Conservation (phyloP, 306 rosid genomes). For the Vigna hirtella region DNA sequence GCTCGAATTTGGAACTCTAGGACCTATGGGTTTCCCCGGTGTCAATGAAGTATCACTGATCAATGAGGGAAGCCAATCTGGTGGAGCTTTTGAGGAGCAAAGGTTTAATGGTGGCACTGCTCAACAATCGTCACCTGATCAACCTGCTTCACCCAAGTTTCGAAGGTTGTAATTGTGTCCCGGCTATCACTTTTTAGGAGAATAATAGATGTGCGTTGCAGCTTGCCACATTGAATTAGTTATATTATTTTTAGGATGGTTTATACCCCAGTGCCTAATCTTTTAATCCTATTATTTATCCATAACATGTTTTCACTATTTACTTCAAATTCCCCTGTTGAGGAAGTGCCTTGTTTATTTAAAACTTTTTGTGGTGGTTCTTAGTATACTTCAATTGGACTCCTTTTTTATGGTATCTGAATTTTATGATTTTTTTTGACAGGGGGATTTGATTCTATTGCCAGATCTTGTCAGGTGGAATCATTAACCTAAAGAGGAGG, state of each 20-base stretch:
- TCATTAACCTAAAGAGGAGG: slow-evolving; percentile 51
- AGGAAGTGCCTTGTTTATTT: neutral
- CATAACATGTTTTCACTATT: neutral
- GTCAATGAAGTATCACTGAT: slow-evolving; percentile 59
- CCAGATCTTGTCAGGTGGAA: slow-evolving; percentile 51
- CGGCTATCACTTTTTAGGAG: neutral
- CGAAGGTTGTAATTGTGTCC: slow-evolving; percentile 57
- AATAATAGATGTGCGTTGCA: slow-evolving; percentile 5
- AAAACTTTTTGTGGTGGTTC: neutral
- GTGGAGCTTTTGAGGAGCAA: slow-evolving; percentile 68
- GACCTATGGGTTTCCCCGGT: slow-evolving; percentile 64
- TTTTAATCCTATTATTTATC: neutral
- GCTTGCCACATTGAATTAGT: neutral
- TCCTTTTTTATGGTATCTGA: slow-evolving; percentile 44
- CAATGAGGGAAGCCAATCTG: slow-evolving; percentile 58
- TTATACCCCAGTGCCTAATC: neutral
- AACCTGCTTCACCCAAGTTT: slow-evolving; percentile 68
- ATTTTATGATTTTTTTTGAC: slow-evolving; percentile 39
- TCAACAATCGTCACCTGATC: slow-evolving; percentile 69
- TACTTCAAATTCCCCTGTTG: neutral
- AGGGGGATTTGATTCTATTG: slow-evolving; percentile 48
- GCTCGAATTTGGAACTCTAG: slow-evolving; percentile 79
- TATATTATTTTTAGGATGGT: slow-evolving; percentile 2
- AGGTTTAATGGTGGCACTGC: slow-evolving; percentile 61
- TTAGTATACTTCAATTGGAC: slow-evolving; percentile 28